phyloP scores from a whole-genome alignment of 1,284 basidiomycete species.

The Irpex sp. region DNA sequence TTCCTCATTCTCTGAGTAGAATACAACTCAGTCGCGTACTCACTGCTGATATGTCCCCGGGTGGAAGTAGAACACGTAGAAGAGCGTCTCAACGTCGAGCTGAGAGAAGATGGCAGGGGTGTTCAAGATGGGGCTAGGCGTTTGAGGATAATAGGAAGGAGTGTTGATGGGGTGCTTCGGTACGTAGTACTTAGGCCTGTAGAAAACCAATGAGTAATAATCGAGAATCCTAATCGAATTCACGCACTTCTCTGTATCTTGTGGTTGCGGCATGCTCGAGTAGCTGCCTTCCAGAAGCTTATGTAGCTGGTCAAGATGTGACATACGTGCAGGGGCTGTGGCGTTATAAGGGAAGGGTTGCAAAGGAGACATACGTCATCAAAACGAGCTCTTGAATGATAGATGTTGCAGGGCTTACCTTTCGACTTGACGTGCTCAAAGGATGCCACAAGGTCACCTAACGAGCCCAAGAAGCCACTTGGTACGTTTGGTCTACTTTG shows the following conservation, averaged over 20 bases:
- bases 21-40: slow-evolving; percentile 24
- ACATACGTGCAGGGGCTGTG: slow-evolving; percentile 78
- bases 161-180: slow-evolving; percentile 92
- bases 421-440: slow-evolving; percentile 97
- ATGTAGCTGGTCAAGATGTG: slow-evolving; percentile 85
- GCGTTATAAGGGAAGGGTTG: slow-evolving; percentile 10
- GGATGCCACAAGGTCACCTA: slow-evolving; percentile 91
- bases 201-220: not conserved
- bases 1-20: slow-evolving; percentile 9
- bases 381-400: not conserved
- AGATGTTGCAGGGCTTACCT: slow-evolving; percentile 45
- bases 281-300: slow-evolving; percentile 91
- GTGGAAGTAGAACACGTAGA: slow-evolving; percentile 99
- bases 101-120: slow-evolving; percentile 88
- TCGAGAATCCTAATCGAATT: not conserved
- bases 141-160: slow-evolving; percentile 94
- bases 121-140: slow-evolving; percentile 78
- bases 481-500: slow-evolving; percentile 33
- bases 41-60: slow-evolving; percentile 97
- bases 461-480: slow-evolving; percentile 63
- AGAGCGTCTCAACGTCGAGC: slow-evolving; percentile 95
- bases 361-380: not conserved
- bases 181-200: slow-evolving; percentile 93
- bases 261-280: slow-evolving; percentile 84
- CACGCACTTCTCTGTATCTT: slow-evolving; percentile 90